Evolutionary conservation across 2,329 filamentous ascomycete species (phyloP).

Genomic region (Grosmannia serpens): DNA sequence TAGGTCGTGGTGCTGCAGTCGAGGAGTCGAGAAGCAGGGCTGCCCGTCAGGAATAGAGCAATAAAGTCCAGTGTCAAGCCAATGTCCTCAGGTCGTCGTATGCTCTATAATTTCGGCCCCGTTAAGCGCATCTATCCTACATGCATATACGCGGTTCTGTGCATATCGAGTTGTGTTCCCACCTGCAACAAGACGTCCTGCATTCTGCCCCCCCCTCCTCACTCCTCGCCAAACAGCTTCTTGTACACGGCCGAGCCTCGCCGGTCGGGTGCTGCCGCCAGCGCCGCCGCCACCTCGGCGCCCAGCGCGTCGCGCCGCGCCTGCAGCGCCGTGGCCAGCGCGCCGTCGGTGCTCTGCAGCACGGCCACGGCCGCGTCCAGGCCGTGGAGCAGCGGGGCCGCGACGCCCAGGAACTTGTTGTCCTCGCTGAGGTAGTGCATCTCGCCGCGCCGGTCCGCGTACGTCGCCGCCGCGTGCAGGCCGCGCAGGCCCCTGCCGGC

Average conservation of each 20-base stretch:
- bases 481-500: constrained; percentile 22
- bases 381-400: constrained; percentile 29
- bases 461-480: constrained; percentile 24
- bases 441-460: constrained; percentile 13
- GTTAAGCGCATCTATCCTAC: background rate
- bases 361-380: constrained; percentile 33
- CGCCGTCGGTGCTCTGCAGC: constrained; percentile 17
- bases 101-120: background rate
- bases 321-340: constrained; percentile 25
- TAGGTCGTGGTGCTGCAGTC: constrained; percentile 24
- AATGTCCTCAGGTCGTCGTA: too few species aligned
- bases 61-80: too few species aligned
- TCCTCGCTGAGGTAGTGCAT: constrained; percentile 22
- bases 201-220: background rate
- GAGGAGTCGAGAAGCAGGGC: too few species aligned
- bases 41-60: background rate
- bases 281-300: constrained; percentile 16
- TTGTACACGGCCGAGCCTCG: constrained; percentile 18
- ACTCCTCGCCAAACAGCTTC: constrained; percentile 18
- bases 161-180: too few species aligned
- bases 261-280: constrained; percentile 9
- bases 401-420: constrained; percentile 24
- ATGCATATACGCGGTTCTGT: background rate
- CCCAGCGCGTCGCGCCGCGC: constrained; percentile 23
- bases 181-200: too few species aligned